These are phyloP conservation scores for Dacryopinax primogenitus DNA, from an alignment of 768 basidiomycete species.

Conservation along the genomic window DNA sequence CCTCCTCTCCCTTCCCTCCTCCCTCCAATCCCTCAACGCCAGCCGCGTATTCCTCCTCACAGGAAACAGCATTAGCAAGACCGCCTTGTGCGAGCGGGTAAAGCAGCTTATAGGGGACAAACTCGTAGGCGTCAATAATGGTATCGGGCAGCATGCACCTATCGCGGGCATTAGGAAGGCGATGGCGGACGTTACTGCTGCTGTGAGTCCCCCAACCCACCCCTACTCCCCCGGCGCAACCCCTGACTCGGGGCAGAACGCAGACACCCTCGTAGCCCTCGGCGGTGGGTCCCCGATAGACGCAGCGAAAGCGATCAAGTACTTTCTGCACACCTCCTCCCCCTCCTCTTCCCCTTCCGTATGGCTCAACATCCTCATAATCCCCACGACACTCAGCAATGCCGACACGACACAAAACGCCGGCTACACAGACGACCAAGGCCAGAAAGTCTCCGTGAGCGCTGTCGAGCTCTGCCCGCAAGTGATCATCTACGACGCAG, in stretches of 20 bases:
- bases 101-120: background rate
- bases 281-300: background rate
- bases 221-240: background rate
- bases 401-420: no score
- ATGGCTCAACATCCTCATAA: no score
- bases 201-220: background rate
- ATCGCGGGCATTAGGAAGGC: background rate
- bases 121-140: background rate
- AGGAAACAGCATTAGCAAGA: background rate
- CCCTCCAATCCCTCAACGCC: background rate
- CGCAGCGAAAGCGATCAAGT: background rate
- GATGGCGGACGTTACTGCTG: background rate
- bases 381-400: no score
- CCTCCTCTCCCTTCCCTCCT: background rate
- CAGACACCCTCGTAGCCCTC: background rate
- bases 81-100: background rate
- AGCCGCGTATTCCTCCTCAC: background rate
- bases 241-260: background rate
- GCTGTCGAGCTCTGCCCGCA: no score
- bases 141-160: background rate
- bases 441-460: no score
- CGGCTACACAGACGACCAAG: no score
- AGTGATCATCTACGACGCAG: no score
- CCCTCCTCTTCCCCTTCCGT: no score
- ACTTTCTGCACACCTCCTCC: background rate